phyloP scores from a whole-genome alignment of 805 yeast genomes.

The Diddensiella santjacobensis region DNA sequence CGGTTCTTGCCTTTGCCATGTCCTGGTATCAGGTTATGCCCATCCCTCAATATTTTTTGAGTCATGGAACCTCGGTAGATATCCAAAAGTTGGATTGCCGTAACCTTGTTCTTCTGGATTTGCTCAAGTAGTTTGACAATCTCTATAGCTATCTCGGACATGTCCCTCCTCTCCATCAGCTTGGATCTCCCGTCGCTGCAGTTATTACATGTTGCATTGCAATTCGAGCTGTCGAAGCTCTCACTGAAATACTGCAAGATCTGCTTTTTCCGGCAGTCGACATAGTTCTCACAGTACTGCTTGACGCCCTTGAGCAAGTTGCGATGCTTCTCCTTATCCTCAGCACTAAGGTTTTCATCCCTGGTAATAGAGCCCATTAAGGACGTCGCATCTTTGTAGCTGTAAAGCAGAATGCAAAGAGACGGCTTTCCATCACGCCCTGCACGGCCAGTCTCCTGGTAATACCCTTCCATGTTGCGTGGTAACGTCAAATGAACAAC shows the following conservation, averaged over 20 bases:
- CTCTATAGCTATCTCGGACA: conserved; percentile 58
- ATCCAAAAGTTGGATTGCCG: conserved; percentile 78
- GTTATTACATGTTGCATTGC: conserved; percentile 80
- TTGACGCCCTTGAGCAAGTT: conserved; percentile 76
- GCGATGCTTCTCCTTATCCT: conserved; percentile 70
- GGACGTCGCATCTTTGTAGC: conserved; percentile 72
- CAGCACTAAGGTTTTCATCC: conserved; percentile 62
- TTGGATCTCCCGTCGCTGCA: conserved; percentile 46
- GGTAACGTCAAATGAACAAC: conserved; percentile 89
- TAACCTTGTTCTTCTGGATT: conserved; percentile 54
- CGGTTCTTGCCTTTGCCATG: conserved; percentile 69
- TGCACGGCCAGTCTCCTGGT: conserved; percentile 98
- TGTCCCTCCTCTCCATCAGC: conserved; percentile 43
- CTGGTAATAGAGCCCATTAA: conserved; percentile 72
- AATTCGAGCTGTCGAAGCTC: conserved; percentile 58
- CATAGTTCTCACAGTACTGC: conserved; percentile 84
- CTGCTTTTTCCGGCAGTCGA: conserved; percentile 86
- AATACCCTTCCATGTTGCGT: conserved; percentile 88
- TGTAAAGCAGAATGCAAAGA: conserved; percentile 78
- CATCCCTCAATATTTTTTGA: conserved; percentile 57
- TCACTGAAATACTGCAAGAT: conserved; percentile 91
- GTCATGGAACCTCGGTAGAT: conserved; percentile 68
- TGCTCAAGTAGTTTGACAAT: conserved; percentile 57
- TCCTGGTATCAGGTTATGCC: conserved; percentile 54
- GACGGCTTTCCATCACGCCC: conserved; percentile 90